A percentile compares a stretch with the other conserved stretches of the same genome.
Conservation (phyloP, 2,329 filamentous ascomycete species). For the Fusarium heterosporum region DNA sequence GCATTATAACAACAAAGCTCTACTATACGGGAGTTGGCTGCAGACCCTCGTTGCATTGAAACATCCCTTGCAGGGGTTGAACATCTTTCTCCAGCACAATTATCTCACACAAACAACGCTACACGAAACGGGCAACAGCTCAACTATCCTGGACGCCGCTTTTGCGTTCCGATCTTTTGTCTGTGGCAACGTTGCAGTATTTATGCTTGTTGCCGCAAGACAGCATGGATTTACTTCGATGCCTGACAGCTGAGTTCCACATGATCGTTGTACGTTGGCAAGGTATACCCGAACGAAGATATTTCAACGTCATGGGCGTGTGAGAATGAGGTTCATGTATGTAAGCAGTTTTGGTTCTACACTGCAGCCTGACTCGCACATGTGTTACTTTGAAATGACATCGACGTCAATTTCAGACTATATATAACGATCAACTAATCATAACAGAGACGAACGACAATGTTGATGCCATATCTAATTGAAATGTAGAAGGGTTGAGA, state of each 20-base stretch:
- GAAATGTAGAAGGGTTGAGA: not conserved
- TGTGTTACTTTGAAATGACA: conserved; percentile 5
- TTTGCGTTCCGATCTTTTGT: conserved; percentile 5
- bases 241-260: conserved; percentile 30
- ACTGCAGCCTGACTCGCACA: conserved; percentile 4
- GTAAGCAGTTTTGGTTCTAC: not conserved
- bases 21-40: not conserved
- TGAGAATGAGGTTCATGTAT: conserved; percentile 19
- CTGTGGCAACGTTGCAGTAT: conserved; percentile 4
- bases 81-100: not conserved
- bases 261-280: conserved; percentile 6
- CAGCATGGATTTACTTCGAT: conserved; percentile 11
- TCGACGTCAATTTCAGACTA: conserved; percentile 8
- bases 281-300: not conserved
- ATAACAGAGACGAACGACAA: not conserved
- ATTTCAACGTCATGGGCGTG: not conserved
- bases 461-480: not conserved
- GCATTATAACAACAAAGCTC: not conserved
- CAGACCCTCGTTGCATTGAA: not conserved
- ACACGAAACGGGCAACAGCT: conserved; percentile 25
- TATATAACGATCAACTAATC: conserved; percentile 6
- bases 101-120: conserved; percentile 6
- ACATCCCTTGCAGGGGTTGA: conserved; percentile 6
- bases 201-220: conserved; percentile 17
- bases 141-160: not conserved